A percentile compares a stretch with the other conserved stretches of the same genome.
These are phyloP conservation scores for Pyrus hybrid DNA, from an alignment of 331 rosid genomes.

Conservation along the genomic window DNA sequence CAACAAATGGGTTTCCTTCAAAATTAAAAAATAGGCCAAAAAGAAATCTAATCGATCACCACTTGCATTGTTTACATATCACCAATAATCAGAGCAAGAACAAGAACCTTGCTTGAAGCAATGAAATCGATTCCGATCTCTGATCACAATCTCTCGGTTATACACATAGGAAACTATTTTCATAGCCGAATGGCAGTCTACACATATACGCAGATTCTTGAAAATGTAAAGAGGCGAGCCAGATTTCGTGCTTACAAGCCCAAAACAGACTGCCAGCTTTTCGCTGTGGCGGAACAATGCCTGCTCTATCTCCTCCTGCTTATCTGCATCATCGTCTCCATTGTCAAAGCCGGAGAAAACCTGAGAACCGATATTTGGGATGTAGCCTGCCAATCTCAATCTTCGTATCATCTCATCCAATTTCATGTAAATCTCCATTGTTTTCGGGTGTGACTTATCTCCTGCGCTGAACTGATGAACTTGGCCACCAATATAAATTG, in stretches of 20 bases:
- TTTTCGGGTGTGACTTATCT: conserved; percentile 50
- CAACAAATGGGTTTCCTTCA: no score
- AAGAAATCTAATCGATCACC: neutral
- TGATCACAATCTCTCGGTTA: conserved; percentile 48
- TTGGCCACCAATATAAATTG: no score
- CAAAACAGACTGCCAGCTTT: conserved; percentile 73
- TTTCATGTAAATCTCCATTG: conserved; percentile 38
- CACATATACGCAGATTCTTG: conserved; percentile 65
- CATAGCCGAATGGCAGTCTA: conserved; percentile 68
- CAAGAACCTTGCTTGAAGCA: conserved; percentile 68
- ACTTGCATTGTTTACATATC: conserved; percentile 8
- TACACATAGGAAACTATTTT: conserved; percentile 55
- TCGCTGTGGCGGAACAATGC: conserved; percentile 68
- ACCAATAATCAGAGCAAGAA: conserved; percentile 73
- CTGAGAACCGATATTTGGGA: conserved; percentile 48
- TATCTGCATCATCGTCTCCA: conserved; percentile 23
- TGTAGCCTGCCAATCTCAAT: conserved; percentile 56
- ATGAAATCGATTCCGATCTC: conserved; percentile 77
- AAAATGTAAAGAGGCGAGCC: conserved; percentile 53
- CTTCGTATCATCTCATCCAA: conserved; percentile 53
- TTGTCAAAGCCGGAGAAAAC: conserved; percentile 36
- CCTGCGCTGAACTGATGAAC: conserved; percentile 66
- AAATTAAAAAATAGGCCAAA: neutral
- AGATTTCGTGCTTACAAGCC: conserved; percentile 45
- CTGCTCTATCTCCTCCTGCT: conserved; percentile 63